Conservation (phyloP, 2,329 filamentous ascomycete genomes). For the Ophiostoma pallidulum region DNA sequence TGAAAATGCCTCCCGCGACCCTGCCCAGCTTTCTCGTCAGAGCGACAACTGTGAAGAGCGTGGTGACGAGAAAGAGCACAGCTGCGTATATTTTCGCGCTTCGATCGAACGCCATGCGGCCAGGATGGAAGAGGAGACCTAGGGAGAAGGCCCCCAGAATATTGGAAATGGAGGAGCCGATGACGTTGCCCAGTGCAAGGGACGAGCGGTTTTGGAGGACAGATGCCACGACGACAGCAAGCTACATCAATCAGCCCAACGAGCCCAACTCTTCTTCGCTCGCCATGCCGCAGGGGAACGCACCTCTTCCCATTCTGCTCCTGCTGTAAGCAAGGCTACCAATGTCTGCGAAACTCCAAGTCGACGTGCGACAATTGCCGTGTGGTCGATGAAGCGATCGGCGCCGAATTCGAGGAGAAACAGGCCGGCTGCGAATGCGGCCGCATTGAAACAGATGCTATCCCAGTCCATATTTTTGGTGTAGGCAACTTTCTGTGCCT, state of each 20-base stretch:
- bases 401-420: constrained; percentile 5
- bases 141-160: neutral
- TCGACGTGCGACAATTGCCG: neutral
- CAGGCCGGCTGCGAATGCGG: neutral
- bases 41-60: neutral
- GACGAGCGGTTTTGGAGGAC: constrained; percentile 1
- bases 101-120: neutral
- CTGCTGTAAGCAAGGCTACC: neutral
- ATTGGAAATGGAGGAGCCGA: constrained; percentile 1
- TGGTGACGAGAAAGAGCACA: constrained; percentile 1
- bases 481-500: neutral
- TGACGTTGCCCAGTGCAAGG: constrained; percentile 1
- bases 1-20: neutral
- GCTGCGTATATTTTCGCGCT: neutral
- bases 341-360: neutral
- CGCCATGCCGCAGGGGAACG: neutral
- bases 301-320: constrained; percentile 3
- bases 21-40: neutral
- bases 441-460: neutral
- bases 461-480: neutral
- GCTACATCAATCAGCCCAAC: neutral
- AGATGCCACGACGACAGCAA: neutral
- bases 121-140: neutral
- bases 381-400: constrained; percentile 3
- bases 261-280: neutral